Conservation (phyloP, 495 filamentous ascomycete genomes). For the Penicillium daleae region DNA sequence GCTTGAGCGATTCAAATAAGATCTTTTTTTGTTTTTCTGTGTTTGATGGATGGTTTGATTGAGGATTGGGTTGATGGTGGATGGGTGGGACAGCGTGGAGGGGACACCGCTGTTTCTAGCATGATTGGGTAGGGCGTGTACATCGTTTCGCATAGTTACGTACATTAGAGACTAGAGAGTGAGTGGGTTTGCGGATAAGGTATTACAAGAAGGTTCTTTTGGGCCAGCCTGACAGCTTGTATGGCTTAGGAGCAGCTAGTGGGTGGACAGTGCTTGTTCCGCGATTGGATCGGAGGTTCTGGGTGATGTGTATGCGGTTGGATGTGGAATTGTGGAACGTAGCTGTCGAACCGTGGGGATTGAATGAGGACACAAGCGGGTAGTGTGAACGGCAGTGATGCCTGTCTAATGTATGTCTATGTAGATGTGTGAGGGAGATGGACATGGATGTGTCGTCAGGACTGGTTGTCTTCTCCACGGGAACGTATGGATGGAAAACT, state of each 20-base stretch:
- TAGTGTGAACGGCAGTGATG: background rate
- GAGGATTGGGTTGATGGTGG: no score
- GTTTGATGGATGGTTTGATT: no score
- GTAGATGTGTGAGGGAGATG: background rate
- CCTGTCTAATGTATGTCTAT: background rate
- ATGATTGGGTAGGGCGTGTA: background rate
- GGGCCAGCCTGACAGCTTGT: background rate
- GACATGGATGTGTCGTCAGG: background rate
- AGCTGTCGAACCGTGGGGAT: background rate
- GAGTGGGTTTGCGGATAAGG: background rate
- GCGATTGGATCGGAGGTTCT: constrained; percentile 9
- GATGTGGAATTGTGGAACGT: background rate
- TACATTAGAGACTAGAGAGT: no score
- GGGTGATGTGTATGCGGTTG: background rate
- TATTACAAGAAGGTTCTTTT: background rate
- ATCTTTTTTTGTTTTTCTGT: background rate
- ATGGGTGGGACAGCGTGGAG: background rate
- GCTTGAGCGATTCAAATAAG: background rate
- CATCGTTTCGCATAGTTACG: no score
- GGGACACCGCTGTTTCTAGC: background rate
- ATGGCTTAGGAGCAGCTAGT: background rate
- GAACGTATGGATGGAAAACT: background rate
- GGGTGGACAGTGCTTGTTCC: background rate
- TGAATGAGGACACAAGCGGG: background rate
- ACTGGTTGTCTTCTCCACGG: no score